These are phyloP conservation scores for Scheffersomyces stipitis DNA, from an alignment of 805 yeast genomes.

Conservation along the genomic window DNA sequence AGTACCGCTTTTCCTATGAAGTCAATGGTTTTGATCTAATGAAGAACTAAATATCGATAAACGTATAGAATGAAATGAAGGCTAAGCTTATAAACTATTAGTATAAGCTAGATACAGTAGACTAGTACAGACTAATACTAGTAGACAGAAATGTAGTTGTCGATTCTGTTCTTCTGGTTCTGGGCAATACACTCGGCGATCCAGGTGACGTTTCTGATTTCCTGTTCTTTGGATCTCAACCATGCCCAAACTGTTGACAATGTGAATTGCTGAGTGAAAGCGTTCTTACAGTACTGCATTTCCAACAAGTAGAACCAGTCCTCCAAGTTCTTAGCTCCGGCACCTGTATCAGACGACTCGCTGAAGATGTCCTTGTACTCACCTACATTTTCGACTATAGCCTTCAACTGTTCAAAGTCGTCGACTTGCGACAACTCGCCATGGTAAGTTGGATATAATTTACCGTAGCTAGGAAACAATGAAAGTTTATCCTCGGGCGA, in stretches of 20 bases:
- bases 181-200: conserved; percentile 99
- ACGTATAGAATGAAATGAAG: too few species aligned
- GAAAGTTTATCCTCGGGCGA: conserved; percentile 67
- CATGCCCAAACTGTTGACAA: conserved; percentile 92
- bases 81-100: too few species aligned
- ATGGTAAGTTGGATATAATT: conserved; percentile 69
- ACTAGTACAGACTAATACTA: conserved; percentile 22
- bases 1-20: conserved; percentile 43
- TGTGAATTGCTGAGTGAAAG: conserved; percentile 95
- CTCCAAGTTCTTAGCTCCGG: conserved; percentile 64
- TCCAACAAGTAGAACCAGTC: conserved; percentile 92
- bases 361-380: conserved; percentile 62
- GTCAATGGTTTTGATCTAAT: too few species aligned
- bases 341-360: conserved; percentile 36
- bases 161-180: conserved; percentile 91
- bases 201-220: conserved; percentile 97
- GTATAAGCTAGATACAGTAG: too few species aligned
- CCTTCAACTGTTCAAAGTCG: conserved; percentile 80
- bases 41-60: too few species aligned
- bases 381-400: conserved; percentile 59
- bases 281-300: conserved; percentile 88
- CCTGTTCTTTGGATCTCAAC: conserved; percentile 95
- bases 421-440: conserved; percentile 70
- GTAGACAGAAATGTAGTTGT: conserved; percentile 85
- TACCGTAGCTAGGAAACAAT: conserved; percentile 81